Conservation (phyloP, 805 yeast species). For the Lachancea fermentati region DNA sequence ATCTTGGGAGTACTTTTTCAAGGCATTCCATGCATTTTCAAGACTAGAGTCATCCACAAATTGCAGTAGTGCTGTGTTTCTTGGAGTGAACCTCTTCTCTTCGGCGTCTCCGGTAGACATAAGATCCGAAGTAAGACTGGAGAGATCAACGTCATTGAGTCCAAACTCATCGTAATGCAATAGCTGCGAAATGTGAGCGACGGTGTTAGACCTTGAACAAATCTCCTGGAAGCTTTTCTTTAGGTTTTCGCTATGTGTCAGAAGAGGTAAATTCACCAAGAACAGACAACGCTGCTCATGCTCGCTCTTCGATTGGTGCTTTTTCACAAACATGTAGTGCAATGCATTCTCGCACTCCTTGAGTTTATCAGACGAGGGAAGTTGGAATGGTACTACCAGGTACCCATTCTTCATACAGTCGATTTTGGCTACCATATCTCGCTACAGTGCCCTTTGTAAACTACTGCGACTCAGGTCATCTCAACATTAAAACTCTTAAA, state of each 20-base stretch:
- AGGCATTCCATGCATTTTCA: conserved; percentile 54
- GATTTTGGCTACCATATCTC: conserved; percentile 1
- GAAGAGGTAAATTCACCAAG: conserved; percentile 68
- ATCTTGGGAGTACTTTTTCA: conserved; percentile 51
- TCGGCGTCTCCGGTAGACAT: conserved; percentile 32
- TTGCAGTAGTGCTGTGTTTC: conserved; percentile 66
- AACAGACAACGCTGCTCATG: conserved; percentile 55
- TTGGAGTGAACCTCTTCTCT: conserved; percentile 49
- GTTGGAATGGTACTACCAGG: conserved; percentile 30
- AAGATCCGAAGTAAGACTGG: conserved; percentile 54
- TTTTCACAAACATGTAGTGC: conserved; percentile 63
- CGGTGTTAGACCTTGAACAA: conserved; percentile 40
- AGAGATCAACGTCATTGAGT: conserved; percentile 45
- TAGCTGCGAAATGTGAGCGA: conserved; percentile 54
- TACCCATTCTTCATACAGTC: conserved; percentile 32
- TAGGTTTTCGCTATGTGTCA: conserved; percentile 46
- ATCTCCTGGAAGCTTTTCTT: conserved; percentile 53
- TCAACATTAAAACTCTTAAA: not conserved
- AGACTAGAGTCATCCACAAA: conserved; percentile 61
- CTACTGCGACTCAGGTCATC: too few relatives aligned
- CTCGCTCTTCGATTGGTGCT: conserved; percentile 46
- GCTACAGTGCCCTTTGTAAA: too few relatives aligned
- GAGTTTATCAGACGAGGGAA: conserved; percentile 13
- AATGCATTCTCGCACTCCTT: conserved; percentile 17
- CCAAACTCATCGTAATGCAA: conserved; percentile 40